These are phyloP conservation scores for Myrica gale DNA, from an alignment of 306 rosid genomes.

Conservation along the genomic window DNA sequence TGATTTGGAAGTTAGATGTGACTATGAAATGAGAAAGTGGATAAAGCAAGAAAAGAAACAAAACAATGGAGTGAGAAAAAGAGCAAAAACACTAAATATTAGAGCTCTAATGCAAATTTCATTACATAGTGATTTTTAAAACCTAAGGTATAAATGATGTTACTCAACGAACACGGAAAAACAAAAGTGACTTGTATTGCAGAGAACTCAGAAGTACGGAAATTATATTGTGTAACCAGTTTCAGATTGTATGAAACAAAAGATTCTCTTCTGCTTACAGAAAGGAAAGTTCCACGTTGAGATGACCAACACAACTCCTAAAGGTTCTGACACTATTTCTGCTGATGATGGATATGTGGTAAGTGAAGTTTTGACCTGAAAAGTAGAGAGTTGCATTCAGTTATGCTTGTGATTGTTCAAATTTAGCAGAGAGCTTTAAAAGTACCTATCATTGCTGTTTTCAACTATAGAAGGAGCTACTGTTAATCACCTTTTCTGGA, in stretches of 20 bases:
- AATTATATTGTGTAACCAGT: conserved; percentile 4
- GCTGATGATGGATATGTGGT: conserved; percentile 78
- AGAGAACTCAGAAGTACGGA: neutral
- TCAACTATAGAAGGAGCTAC: neutral
- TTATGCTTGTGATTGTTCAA: neutral
- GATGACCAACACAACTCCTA: conserved; percentile 89
- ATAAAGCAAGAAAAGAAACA: neutral
- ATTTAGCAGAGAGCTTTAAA: neutral
- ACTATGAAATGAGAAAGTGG: neutral
- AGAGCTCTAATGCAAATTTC: neutral
- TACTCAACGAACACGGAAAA: neutral
- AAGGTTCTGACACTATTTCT: conserved; percentile 79
- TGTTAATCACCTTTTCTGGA: conserved; percentile 57
- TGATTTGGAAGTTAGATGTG: neutral
- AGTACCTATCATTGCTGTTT: neutral
- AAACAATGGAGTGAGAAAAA: neutral
- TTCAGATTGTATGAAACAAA: neutral
- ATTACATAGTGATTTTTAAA: neutral
- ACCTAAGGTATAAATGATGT: no score
- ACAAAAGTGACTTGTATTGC: neutral
- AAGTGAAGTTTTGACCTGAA: conserved; percentile 72
- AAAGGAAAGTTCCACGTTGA: conserved; percentile 91
- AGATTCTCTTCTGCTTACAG: conserved; percentile 41
- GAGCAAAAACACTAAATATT: neutral
- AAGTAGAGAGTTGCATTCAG: conserved; percentile 5